Percentiles rank a stretch among this genome's conserved stretches.
Conservation (phyloP, 2,329 filamentous ascomycete genomes). For the Paramyrothecium roridum region DNA sequence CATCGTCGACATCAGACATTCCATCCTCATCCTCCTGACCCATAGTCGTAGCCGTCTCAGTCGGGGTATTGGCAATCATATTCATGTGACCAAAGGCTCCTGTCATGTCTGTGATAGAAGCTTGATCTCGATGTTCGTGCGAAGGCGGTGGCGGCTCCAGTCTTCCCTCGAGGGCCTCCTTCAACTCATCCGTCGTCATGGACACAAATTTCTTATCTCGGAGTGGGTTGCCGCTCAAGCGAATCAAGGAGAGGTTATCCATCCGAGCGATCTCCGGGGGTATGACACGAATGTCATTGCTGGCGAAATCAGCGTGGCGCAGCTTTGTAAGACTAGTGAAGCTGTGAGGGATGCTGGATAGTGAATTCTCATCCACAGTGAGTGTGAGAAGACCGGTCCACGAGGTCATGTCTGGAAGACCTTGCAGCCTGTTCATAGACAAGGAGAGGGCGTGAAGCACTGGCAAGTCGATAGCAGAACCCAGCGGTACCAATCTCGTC, state of each 20-base stretch:
- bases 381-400: conserved; percentile 75
- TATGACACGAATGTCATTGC: conserved; percentile 76
- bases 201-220: conserved; percentile 82
- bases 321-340: conserved; percentile 67
- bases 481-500: conserved; percentile 43
- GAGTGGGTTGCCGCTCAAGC: conserved; percentile 84
- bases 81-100: conserved; percentile 28
- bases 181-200: conserved; percentile 78
- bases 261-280: conserved; percentile 77
- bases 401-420: conserved; percentile 68
- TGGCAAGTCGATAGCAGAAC: conserved; percentile 58
- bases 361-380: conserved; percentile 76
- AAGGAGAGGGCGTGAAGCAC: conserved; percentile 70
- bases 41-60: conserved; percentile 10
- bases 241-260: conserved; percentile 71
- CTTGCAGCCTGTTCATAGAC: conserved; percentile 75
- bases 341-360: conserved; percentile 72
- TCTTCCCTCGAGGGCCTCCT: conserved; percentile 65
- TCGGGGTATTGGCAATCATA: conserved; percentile 6
- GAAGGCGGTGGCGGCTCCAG: conserved; percentile 59
- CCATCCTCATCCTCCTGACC: conserved; percentile 35
- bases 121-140: conserved; percentile 24
- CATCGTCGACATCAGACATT: conserved; percentile 47
- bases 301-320: conserved; percentile 76
- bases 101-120: conserved; percentile 14